phyloP scores from a whole-genome alignment of 2,329 filamentous ascomycete species.

The Cladosporium sp. region DNA sequence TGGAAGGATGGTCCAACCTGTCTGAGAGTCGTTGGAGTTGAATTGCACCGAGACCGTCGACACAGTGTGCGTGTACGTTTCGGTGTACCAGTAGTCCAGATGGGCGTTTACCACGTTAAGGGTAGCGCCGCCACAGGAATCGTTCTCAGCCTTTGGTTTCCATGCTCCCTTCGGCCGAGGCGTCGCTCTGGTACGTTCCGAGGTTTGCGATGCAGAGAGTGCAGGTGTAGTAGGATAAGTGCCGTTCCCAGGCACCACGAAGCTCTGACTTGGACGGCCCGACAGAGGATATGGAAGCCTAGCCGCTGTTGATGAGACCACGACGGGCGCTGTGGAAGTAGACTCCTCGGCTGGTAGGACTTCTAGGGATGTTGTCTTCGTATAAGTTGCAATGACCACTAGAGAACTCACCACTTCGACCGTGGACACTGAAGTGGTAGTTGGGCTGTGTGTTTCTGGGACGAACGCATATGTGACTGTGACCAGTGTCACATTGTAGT shows the following conservation, averaged over 20 bases:
- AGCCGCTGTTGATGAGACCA: neutral
- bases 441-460: neutral
- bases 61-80: constrained; percentile 35
- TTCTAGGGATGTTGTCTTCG: constrained; percentile 1
- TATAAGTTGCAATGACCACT: constrained; percentile 11
- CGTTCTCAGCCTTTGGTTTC: constrained; percentile 14
- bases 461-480: constrained; percentile 11
- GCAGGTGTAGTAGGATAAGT: neutral
- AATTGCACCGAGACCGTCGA: constrained; percentile 35
- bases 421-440: neutral
- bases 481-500: constrained; percentile 5
- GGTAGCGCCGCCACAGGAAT: constrained; percentile 33
- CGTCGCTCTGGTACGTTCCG: neutral
- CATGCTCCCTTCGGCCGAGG: neutral
- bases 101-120: constrained; percentile 37
- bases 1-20: constrained; percentile 34
- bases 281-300: constrained; percentile 10
- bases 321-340: neutral
- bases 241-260: neutral
- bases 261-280: neutral
- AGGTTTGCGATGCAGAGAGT: constrained; percentile 3
- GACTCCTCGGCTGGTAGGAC: neutral
- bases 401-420: constrained; percentile 6
- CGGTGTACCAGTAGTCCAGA: constrained; percentile 39
- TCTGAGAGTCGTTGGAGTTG: constrained; percentile 30